phyloP scores from a whole-genome alignment of 176 grass and related monocot genomes.

The sorghum (Sorghum bicolor) region Sorghum_bicolor_NCBIv3 NC_012870.2:49538001-49538500 shows the following conservation, averaged over 20 bases:
- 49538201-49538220: too few species aligned
- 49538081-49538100: not conserved
- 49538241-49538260: too few species aligned
- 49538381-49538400: not conserved
- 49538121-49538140: too few species aligned
- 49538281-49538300: too few species aligned
- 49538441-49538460: slow-evolving; percentile 19
- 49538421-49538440: not conserved
- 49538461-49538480: not conserved
- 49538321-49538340: not conserved
- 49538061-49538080: not conserved
- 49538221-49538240: too few species aligned
- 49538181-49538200: too few species aligned
- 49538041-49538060: not conserved
- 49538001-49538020: slow-evolving; percentile 33
- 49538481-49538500: not conserved
- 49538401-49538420: not conserved
- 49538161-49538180: too few species aligned
- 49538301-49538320: too few species aligned
- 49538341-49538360: not conserved
- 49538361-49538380: slow-evolving; percentile 13
- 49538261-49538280: too few species aligned
- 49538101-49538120: not conserved
- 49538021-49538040: not conserved
- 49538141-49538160: not conserved